Base-by-base conservation (phyloP, 2,329 filamentous ascomycete genomes). In the Pestalotiopsis fici region DNA sequence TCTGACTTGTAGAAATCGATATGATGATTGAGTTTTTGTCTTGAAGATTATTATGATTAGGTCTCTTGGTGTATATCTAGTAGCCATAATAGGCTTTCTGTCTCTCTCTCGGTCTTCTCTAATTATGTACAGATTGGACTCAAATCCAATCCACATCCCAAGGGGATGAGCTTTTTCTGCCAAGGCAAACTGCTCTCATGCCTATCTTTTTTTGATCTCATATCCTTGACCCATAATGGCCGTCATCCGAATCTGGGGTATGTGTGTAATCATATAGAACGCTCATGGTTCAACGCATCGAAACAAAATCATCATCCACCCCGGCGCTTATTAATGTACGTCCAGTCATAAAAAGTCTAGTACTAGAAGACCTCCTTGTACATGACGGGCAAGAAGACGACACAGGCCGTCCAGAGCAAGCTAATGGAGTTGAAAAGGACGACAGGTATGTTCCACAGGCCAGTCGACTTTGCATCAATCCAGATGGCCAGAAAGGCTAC, bases 401-500 rank as follows among this genome's bases (percentile, higher is more conserved):
- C 82, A 73, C 90, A 93, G 0, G 94, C 94, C 72, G 90, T 96
- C 85, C 88, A 94, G 67, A 97, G 89, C 63, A 97, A 90, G 70
- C 90, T 79, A 4, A 93, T 74, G 35, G 88, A 89, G 75, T 91
- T 88, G 60, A 91, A 80, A 3, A 94, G 70, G 11, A 90, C 86
- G 13, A 93, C 68, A 0, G 93, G 92, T 55, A 91, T 80, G 74
- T 88, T 88, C 80, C 83, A 85, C 21, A 88, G 74, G 71, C 88
- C 78, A 59, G 83, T 83, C 1, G 85, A 73, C 69, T 86, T 78
- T 75, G 85, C 76, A 76, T 85, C 83, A 69, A 90, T 75, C 91
- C 93, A 97, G 71, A 98, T 94, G 28, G 91, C 90, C 71, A 97
- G 87, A 72, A 98, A 90, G 2, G 96, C 96, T 37, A 99, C 96